Base-by-base conservation (phyloP, 2,329 filamentous ascomycete genomes). In the Pyrenochaeta sp. region DNA sequence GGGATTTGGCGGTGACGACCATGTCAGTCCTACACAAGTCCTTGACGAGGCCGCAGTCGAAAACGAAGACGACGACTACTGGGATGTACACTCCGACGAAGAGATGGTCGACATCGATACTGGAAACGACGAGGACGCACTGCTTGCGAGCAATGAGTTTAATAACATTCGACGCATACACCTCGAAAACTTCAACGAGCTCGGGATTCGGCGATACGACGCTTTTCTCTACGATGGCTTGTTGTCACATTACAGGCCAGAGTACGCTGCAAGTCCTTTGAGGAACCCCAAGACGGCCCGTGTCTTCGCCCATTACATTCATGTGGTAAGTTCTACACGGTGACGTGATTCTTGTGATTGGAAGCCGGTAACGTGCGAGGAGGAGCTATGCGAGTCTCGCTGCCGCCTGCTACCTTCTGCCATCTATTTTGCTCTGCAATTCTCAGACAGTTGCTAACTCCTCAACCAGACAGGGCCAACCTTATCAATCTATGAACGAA, bases 241-340 rank as follows among this genome's bases (percentile, higher is more conserved):
- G 30, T 63, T 83, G 49, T 76, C 78, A 23, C 65, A 71, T 4
- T 83, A 83, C 56, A 73, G 72, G 31, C 72, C 79, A 2, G 80
- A 83, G 60, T 71, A 77, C 60, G 76, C 76, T 45, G 81, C 81
- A 9, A 83, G 78, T 33, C 93, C 95, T 29, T 79, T 97, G 23
- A 90, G 88, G 63, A 92, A 97, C 60, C 84, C 87, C 2, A 88
- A 89, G 59, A 94, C 91, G 10, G 89, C 91, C 12, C 85, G 88
- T 27, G 87, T 97, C 6, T 98, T 98, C 73, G 89, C 89, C 73
- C 92, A 98, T 75, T 98, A 97, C 73, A 87, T 98, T 41, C 90
- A 92, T 63, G 89, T 95, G 6, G 65, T 68, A 59, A 57, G 65
- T 64, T n/a, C 17, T 17, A 29, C 20, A 3, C 7, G 17, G 30